Evolutionary conservation across 1,284 basidiomycete species (phyloP).

Genomic region (Rhodotorula sp.): DNA sequence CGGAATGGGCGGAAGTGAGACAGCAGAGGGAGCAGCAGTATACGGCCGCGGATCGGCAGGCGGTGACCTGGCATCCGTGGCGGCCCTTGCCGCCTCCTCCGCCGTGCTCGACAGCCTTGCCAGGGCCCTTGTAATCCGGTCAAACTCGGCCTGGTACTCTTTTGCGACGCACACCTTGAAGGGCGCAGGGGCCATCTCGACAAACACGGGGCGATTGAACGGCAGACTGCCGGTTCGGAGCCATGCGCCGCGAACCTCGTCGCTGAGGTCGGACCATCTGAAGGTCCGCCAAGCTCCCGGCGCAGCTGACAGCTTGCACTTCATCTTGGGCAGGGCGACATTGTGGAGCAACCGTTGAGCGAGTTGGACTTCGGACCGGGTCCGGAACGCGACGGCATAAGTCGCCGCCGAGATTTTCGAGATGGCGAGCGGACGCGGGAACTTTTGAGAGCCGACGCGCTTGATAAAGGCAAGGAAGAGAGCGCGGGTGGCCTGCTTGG

Average conservation of each 20-base stretch:
- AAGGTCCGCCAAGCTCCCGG: background rate
- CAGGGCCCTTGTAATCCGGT: background rate
- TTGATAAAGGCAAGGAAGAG: conserved; percentile 3
- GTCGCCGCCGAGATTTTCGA: background rate
- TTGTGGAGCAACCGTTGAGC: background rate
- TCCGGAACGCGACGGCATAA: background rate
- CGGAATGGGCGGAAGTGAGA: too few species aligned
- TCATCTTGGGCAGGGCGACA: background rate
- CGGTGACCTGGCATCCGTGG: background rate
- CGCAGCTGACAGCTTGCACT: background rate
- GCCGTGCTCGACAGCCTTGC: background rate
- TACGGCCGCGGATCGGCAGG: background rate
- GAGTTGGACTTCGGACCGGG: background rate
- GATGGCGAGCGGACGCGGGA: background rate
- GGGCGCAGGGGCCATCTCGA: background rate
- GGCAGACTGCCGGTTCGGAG: background rate
- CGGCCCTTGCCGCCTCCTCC: too few species aligned
- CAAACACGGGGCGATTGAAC: background rate
- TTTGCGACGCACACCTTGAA: background rate
- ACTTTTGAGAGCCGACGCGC: background rate
- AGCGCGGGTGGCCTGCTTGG: background rate
- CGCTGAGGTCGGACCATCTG: background rate
- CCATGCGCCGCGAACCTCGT: background rate
- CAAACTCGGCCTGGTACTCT: background rate
- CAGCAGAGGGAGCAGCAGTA: too few species aligned